Evolutionary conservation across 768 basidiomycete species (phyloP).

Genomic region (Rubroboletus pulcherrimus): DNA sequence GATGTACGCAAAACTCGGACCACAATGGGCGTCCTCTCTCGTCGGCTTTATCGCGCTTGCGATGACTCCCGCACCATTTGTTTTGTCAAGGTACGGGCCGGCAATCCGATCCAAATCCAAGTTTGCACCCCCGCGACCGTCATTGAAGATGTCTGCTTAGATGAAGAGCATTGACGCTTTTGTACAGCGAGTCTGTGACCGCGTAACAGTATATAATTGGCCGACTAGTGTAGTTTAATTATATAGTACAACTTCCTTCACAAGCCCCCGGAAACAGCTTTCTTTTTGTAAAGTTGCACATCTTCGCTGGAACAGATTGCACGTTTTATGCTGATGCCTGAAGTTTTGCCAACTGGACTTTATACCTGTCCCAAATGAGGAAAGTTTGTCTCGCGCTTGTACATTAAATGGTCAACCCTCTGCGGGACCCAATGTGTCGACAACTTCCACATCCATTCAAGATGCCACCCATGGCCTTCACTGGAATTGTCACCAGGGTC

Average conservation of each 20-base stretch:
- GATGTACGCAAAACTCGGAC: conserved; percentile 49
- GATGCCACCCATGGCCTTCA: conserved; percentile 79
- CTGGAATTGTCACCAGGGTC: conserved; percentile 73
- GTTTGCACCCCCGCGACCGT: conserved; percentile 34
- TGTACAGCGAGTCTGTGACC: too few species aligned
- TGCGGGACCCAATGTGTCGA: neutral
- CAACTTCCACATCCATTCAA: conserved; percentile 6
- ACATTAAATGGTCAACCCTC: neutral
- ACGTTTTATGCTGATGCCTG: too few species aligned
- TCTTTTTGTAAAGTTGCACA: too few species aligned
- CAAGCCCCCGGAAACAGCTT: too few species aligned
- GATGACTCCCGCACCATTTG: conserved; percentile 52
- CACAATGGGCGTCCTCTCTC: conserved; percentile 58
- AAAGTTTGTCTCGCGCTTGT: neutral
- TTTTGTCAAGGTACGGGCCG: conserved; percentile 44
- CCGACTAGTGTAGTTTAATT: too few species aligned
- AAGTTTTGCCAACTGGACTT: too few species aligned
- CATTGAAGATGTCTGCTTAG: conserved; percentile 11
- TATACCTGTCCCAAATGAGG: neutral
- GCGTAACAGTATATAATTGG: too few species aligned
- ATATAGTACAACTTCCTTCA: too few species aligned
- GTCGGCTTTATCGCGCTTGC: conserved; percentile 48
- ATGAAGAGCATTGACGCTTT: neutral
- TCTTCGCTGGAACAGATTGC: too few species aligned
- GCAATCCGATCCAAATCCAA: conserved; percentile 40